phyloP scores from a whole-genome alignment of 78 protist genomes.

The Blattamonas nauphoetae region DNA sequence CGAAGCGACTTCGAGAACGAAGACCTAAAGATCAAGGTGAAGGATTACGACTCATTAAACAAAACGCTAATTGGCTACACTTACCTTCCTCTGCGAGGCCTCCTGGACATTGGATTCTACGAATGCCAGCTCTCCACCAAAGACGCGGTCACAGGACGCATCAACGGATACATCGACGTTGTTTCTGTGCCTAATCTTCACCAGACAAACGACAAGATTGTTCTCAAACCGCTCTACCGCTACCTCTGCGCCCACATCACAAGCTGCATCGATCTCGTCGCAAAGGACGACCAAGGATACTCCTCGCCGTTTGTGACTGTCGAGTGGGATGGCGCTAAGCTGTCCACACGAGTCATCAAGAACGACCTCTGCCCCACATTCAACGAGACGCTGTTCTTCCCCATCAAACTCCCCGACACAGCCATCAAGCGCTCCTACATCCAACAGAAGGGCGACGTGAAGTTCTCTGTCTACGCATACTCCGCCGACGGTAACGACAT shows the following conservation, averaged over 20 bases:
- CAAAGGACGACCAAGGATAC: not conserved
- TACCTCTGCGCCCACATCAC: conserved; percentile 9
- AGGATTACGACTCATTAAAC: not conserved
- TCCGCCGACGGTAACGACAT: not conserved
- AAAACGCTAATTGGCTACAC: not conserved
- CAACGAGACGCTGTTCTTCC: conserved; percentile 22
- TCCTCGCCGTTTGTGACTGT: conserved; percentile 5
- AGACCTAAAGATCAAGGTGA: not conserved
- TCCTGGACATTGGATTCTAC: not conserved
- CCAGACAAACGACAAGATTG: not conserved
- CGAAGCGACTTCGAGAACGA: conserved; percentile 13
- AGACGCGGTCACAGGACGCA: not conserved
- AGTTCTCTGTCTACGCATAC: not conserved
- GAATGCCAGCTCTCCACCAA: not conserved
- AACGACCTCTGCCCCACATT: conserved; percentile 6
- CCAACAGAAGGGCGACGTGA: not conserved
- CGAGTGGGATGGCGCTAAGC: conserved; percentile 18
- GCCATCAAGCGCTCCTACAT: not conserved
- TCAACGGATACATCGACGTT: not conserved
- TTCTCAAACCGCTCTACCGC: not conserved
- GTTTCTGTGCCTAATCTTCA: not conserved
- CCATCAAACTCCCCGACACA: not conserved
- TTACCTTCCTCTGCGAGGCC: not conserved
- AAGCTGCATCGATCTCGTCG: not conserved
- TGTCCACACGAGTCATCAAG: conserved; percentile 10